These are phyloP conservation scores for Thoreauomyces humboldtii DNA, from an alignment of 192 early-diverging fungal genomes.

Conservation along the genomic window DNA sequence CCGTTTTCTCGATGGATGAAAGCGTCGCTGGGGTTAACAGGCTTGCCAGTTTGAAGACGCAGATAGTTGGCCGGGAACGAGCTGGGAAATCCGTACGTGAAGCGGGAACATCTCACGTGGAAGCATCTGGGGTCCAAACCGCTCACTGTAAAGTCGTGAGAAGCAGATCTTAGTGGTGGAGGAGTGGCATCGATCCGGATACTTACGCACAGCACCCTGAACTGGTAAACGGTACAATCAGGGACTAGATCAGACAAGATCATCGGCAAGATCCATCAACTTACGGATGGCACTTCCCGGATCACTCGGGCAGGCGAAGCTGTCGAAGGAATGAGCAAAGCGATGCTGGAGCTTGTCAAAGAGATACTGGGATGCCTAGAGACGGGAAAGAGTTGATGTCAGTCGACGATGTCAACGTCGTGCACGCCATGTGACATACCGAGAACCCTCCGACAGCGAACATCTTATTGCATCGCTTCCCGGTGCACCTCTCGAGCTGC, in stretches of 20 bases:
- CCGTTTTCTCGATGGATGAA: slow-evolving; percentile 6
- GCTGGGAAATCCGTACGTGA: slow-evolving; percentile 18
- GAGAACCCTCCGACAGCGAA: slow-evolving; percentile 28
- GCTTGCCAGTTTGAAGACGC: too few relatives aligned
- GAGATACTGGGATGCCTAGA: slow-evolving; percentile 16
- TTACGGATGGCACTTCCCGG: slow-evolving; percentile 6
- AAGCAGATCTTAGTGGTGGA: too few relatives aligned
- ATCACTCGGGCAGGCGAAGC: background rate
- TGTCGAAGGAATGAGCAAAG: background rate
- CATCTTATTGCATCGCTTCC: slow-evolving; percentile 15
- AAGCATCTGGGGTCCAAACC: background rate
- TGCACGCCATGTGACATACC: too few relatives aligned
- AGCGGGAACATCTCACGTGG: background rate
- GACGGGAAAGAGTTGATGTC: background rate
- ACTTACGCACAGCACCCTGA: slow-evolving; percentile 4
- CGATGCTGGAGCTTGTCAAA: background rate
- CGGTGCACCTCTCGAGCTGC: slow-evolving; percentile 19
- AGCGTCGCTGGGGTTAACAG: slow-evolving; percentile 5
- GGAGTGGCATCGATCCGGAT: too few relatives aligned
- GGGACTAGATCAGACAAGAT: too few relatives aligned
- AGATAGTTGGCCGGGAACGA: too few relatives aligned
- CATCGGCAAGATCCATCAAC: background rate
- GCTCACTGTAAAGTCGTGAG: slow-evolving; percentile 5
- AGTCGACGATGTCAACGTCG: too few relatives aligned
- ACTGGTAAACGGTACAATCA: too few relatives aligned